Evolutionary conservation across 1,139 yeast species (phyloP).

Genomic region (Geotrichum phurueaensis): DNA sequence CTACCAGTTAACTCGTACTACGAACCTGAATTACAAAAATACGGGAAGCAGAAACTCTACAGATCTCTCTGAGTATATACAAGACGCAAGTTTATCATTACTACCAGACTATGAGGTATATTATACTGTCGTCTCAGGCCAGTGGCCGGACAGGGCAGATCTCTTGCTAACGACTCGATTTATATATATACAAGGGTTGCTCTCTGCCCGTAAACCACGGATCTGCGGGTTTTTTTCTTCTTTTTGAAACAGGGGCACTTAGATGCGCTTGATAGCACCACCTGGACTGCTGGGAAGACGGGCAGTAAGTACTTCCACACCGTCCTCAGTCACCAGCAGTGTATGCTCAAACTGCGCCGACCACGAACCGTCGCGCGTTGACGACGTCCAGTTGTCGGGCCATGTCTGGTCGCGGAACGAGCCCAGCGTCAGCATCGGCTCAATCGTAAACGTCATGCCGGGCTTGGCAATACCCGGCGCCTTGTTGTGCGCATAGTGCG

Average conservation of each 20-base stretch:
- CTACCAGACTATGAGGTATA: neutral
- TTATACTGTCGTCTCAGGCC: neutral
- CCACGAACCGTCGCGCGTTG: conserved; percentile 77
- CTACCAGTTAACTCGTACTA: neutral
- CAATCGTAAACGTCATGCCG: conserved; percentile 96
- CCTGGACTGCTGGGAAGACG: conserved; percentile 79
- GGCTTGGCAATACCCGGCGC: conserved; percentile 91
- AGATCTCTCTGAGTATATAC: neutral
- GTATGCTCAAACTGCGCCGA: conserved; percentile 96
- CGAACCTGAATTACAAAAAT: neutral
- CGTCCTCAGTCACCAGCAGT: conserved; percentile 83
- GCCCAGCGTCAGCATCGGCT: conserved; percentile 96
- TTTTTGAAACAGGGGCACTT: neutral
- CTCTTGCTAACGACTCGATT: neutral
- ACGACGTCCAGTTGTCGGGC: conserved; percentile 99
- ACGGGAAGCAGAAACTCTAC: neutral
- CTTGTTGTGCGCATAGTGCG: conserved; percentile 89
- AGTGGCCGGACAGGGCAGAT: neutral
- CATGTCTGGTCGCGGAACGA: conserved; percentile 73
- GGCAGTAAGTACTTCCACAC: conserved; percentile 86
- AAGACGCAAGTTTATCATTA: neutral
- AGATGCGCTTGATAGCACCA: conserved; percentile 65
- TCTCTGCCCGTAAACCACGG: neutral
- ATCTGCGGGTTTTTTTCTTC: too few species aligned
- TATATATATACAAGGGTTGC: neutral